Percentiles rank a stretch among this genome's conserved stretches.
These are phyloP conservation scores for Pyrenochaeta sp. DNA, from an alignment of 2,329 filamentous ascomycete genomes.

Conservation along the genomic window DNA sequence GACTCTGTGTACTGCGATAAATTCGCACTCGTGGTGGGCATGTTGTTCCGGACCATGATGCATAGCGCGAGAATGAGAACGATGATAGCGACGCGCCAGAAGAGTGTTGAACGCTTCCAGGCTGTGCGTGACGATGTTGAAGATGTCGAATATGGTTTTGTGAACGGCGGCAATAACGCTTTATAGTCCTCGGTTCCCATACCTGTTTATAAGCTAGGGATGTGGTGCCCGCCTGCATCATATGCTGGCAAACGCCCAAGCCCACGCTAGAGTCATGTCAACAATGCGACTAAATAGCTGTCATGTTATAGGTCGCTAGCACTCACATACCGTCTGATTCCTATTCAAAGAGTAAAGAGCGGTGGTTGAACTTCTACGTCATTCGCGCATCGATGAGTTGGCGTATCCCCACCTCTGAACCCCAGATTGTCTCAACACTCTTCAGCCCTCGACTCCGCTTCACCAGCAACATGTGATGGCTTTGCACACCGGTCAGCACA, in stretches of 20 bases:
- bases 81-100: conserved; percentile 16
- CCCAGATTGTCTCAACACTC: conserved; percentile 7
- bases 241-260: conserved; percentile 17
- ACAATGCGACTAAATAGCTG: conserved; percentile 3
- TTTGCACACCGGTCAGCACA: conserved; percentile 2
- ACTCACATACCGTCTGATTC: background rate
- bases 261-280: conserved; percentile 18
- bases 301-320: background rate
- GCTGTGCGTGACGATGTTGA: conserved; percentile 20
- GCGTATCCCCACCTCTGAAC: conserved; percentile 18
- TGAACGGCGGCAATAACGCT: conserved; percentile 11
- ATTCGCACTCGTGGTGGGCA: conserved; percentile 17
- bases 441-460: background rate
- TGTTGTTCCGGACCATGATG: conserved; percentile 13
- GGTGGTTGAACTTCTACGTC: conserved; percentile 9
- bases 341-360: background rate
- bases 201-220: conserved; percentile 23
- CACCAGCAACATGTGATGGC: background rate
- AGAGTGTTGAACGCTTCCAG: conserved; percentile 33
- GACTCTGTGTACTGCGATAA: conserved; percentile 29
- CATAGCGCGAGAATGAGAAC: conserved; percentile 16
- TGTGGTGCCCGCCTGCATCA: conserved; percentile 6
- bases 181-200: conserved; percentile 31
- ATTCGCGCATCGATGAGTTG: conserved; percentile 15
- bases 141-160: conserved; percentile 11